Conservation (phyloP, 179 eudicot genomes). For the Patellifolia procumbens region DNA sequence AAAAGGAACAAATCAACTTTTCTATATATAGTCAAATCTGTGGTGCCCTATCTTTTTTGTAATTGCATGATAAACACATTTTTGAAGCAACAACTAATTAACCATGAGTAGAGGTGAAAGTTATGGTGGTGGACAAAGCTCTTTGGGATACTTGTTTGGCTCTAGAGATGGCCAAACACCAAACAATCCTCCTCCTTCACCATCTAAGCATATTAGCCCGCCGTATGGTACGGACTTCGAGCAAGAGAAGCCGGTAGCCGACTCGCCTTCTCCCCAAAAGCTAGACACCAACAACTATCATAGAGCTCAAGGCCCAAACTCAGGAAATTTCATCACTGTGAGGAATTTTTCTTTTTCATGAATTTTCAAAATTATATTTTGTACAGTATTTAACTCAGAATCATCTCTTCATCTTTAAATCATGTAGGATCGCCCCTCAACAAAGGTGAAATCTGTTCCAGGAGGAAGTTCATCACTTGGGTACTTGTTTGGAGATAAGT, state of each 20-base stretch:
- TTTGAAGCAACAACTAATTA: neutral
- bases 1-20: slow-evolving; percentile 4
- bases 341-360: slow-evolving; percentile 22
- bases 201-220: slow-evolving; percentile 36
- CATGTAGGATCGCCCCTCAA: slow-evolving; percentile 65
- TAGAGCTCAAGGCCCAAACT: slow-evolving; percentile 48
- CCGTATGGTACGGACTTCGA: slow-evolving; percentile 57
- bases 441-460: slow-evolving; percentile 70
- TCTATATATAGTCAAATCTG: slow-evolving; percentile 25
- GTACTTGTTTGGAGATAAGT: slow-evolving; percentile 84
- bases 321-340: slow-evolving; percentile 46
- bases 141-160: slow-evolving; percentile 72
- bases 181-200: slow-evolving; percentile 39
- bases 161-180: slow-evolving; percentile 36
- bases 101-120: slow-evolving; percentile 72
- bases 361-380: neutral
- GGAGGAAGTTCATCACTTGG: slow-evolving; percentile 87
- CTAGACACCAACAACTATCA: slow-evolving; percentile 34
- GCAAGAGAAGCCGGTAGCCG: slow-evolving; percentile 8
- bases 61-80: neutral
- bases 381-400: no score
- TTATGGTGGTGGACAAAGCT: slow-evolving; percentile 76
- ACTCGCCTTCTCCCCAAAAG: slow-evolving; percentile 22
- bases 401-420: neutral
- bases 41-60: slow-evolving; percentile 6